Base-by-base conservation (phyloP, 768 basidiomycete species). In the Rhizopogon vulgaris region DNA sequence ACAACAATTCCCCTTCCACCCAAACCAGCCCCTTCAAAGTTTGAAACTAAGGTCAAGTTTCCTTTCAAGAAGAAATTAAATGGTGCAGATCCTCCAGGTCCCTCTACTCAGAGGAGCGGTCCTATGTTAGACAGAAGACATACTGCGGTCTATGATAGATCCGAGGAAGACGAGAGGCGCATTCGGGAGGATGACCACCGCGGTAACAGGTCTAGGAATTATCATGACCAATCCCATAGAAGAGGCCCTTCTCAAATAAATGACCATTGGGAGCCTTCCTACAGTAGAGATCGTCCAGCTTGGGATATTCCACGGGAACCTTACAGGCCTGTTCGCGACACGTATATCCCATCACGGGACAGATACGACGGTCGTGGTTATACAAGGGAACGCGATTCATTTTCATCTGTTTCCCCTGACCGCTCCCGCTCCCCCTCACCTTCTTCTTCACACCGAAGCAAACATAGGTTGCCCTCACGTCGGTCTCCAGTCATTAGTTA, bases 31-130 rank as follows among this genome's bases (percentile, higher is more conserved):
- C 60, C 55, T 17, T 56, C 58, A 68, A 79, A 63, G 58, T 69
- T 64, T 47, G 60, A 63, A 45, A 42, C 71, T 17, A 82, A 79
- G 61, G 77, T 87, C 22, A 80, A 84, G 8, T 90, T 87, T 67
- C 89, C 89, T 1, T 90, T 90, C 73, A 90, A 90, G 69, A 63
- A 77, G 17, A 68, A 59, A 72, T 67, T 69, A 49, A 43, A 6
- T 63, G 79, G 73, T 57, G 52, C 18, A 40, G 75, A 71, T 37
- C 38, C 55, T 6, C 25, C 57, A 11, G 64, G 47, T 11, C 46
- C 24, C 6, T 49, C 58, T 52, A 58, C 38, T 49, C 58, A 55
- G 52, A 68, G 62, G 64, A 51, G 57, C 57, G 40, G 60, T 60
- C 17, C 9, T 53, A 46, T 60, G 59, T 51, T 61, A 51, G 51